phyloP scores from a whole-genome alignment of 352 stramenopile species.

The Thraustochytrium sp. region DNA sequence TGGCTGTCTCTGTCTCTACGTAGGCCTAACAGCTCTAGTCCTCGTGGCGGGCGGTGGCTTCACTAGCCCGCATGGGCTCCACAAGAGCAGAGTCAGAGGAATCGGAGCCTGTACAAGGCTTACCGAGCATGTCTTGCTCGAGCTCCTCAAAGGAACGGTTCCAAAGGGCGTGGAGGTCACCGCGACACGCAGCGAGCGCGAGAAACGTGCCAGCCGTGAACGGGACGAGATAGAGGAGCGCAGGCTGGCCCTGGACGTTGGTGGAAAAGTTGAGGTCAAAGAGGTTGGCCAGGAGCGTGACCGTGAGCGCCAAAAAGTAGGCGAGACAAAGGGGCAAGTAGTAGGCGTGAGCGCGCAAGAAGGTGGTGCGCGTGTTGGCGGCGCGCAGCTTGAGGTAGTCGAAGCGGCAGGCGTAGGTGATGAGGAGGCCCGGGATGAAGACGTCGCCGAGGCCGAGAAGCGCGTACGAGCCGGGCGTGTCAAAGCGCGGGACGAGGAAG shows the following conservation, averaged over 20 bases:
- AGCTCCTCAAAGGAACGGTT: conserved; percentile 30
- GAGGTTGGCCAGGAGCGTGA: conserved; percentile 32
- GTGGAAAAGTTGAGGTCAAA: conserved; percentile 55
- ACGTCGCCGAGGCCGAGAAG: conserved; percentile 75
- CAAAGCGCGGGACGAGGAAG: conserved; percentile 67
- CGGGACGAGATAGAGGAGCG: conserved; percentile 75
- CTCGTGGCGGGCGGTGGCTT: no score
- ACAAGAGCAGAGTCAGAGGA: no score
- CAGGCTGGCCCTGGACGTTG: conserved; percentile 62
- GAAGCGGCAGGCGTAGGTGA: conserved; percentile 26
- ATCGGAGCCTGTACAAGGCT: background rate
- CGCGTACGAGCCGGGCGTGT: conserved; percentile 63
- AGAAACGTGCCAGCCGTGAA: conserved; percentile 26
- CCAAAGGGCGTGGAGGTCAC: conserved; percentile 11
- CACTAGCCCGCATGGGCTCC: no score
- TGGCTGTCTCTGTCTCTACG: no score
- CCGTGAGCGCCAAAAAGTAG: conserved; percentile 30
- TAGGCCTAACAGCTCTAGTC: no score
- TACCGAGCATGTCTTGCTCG: background rate
- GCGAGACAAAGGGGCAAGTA: conserved; percentile 34
- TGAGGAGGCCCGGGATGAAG: conserved; percentile 66
- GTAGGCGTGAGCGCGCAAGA: conserved; percentile 4
- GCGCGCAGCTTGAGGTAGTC: conserved; percentile 30
- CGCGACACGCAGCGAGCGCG: background rate
- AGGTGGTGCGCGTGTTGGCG: background rate